Base-by-base conservation (phyloP, 345 rosid species). In the Gossypioides kirkii region DNA sequence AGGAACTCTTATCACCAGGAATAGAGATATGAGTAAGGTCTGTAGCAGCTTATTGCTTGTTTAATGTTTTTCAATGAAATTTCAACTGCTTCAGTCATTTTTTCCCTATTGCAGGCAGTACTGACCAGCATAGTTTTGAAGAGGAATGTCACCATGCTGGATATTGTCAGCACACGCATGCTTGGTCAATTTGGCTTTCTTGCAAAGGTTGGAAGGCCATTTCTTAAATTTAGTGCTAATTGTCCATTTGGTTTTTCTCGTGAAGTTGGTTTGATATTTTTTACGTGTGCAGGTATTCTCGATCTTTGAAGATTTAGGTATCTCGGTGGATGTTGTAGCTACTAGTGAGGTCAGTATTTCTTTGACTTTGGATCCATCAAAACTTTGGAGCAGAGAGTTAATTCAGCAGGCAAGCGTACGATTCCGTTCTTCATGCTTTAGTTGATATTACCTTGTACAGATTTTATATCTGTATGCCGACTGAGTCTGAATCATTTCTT, bases 261-360 rank as follows among this genome's bases (percentile, higher is more conserved):
- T 6, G 46, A 18, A 71, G 14, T 67, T 64, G 25, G 42, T 23
- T 20, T 43, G 38, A 65, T 61, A 22, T 45, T 52, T 64, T 58
- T 75, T 63, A 23, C 54, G 50, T 11, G 46, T 79, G 70, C 76
- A 95, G 98, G 99, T 95, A 36, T 95, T 95, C 84, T 89, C 97
- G 11, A 95, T 72, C 77, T 95, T 95, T 69, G 98, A 93, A 79
- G 99, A 93, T 32, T 83, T 95, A 77, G 99, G 93, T 70, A 95
- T 95, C 80, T 95, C 98, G 0, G 98, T 95, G 32, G 99, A 95
- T 81, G 99, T 93, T 74, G 99, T 95, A 61, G 99, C 99, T 68
- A 95, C 98, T 49, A 95, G 99, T 83, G 99, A 95, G 91, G 99
- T 95, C 83, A 95, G 98, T 80, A 86, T 93, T 80, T 95, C 99